These are phyloP conservation scores for Scedosporium dehoogii DNA, from an alignment of 2,329 filamentous ascomycete species.

Conservation along the genomic window DNA sequence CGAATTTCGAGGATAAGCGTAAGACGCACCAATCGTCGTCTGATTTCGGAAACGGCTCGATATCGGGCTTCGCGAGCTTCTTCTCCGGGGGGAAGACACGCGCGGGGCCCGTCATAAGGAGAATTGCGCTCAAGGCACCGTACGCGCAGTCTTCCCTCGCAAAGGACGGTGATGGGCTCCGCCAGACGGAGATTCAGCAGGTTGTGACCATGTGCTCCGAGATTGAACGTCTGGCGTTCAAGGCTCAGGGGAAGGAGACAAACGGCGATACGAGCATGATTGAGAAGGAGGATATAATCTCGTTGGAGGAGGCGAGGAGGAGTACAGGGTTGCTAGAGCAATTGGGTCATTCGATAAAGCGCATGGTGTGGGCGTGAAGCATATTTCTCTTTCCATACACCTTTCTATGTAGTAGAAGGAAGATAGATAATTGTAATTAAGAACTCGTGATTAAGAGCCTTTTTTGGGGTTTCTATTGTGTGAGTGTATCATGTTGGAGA, in stretches of 20 bases:
- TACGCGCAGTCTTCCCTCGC: slow-evolving; percentile 43
- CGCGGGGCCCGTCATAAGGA: slow-evolving; percentile 22
- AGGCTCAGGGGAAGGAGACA: slow-evolving; percentile 26
- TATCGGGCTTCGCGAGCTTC: slow-evolving; percentile 1
- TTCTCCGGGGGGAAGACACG: slow-evolving; percentile 12
- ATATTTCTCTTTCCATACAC: slow-evolving; percentile 1
- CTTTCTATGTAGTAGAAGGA: not conserved
- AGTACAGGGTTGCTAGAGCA: slow-evolving; percentile 81
- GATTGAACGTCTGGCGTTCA: slow-evolving; percentile 58
- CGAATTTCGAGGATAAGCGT: slow-evolving; percentile 27
- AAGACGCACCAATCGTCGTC: slow-evolving; percentile 9
- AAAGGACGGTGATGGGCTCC: slow-evolving; percentile 37
- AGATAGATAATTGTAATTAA: slow-evolving; percentile 1
- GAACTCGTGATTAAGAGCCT: not conserved
- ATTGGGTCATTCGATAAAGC: slow-evolving; percentile 83
- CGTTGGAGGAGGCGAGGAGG: slow-evolving; percentile 72
- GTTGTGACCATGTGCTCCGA: slow-evolving; percentile 61
- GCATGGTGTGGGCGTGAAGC: slow-evolving; percentile 68
- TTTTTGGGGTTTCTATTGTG: not conserved
- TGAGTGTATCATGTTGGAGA: not conserved
- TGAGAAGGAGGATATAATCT: slow-evolving; percentile 64
- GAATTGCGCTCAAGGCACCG: slow-evolving; percentile 45
- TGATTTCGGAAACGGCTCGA: not conserved
- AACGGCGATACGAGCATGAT: slow-evolving; percentile 38
- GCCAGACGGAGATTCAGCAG: slow-evolving; percentile 44